Base-by-base conservation (phyloP, 805 yeast species). In the Yarrowia porcina region DNA sequence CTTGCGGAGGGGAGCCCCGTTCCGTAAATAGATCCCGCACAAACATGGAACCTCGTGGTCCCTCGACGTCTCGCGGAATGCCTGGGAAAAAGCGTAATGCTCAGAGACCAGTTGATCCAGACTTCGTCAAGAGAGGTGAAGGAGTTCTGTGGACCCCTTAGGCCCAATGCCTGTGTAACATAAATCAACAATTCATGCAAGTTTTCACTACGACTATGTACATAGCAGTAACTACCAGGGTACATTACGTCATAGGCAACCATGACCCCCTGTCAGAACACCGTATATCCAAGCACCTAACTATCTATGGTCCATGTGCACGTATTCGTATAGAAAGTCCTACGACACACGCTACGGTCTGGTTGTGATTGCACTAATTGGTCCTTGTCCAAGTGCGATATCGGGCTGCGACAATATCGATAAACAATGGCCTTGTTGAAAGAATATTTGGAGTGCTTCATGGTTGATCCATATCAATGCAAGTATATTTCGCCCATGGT, bases 141-240 rank as follows among this genome's bases (percentile, higher is more conserved):
- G 61, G 61, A 7, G 61, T 56, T n/a, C 18, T 56, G 61, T 56
- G 61, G 61, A 56, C 36, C 4, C 61, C 61, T 5, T 28, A 27
- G 33, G 33, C 9, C 30, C 9, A 12, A 12, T 4, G 18, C 35
- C 50, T n/a, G 12, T 44, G 50, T 44, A 44, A 17, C 33, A 28
- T 38, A 25, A 17, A 20, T 38, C 17, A 25, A 20, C 17, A 7
- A 17, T 12, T 12, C n/a, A 32, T 12, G 35, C 15, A 32, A 32
- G 35, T 32, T 32, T 25, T 8, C 4, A 25, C 28, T 5, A 25
- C 4, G 28, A n/a, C n/a, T n/a, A n/a, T n/a, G n/a, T n/a, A n/a
- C n/a, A n/a, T n/a, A n/a, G n/a, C n/a, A n/a, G n/a, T n/a, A n/a
- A n/a, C n/a, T n/a, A n/a, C n/a, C n/a, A n/a, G n/a, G n/a, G n/a